Conservation (phyloP, 257 asterid genomes). For the Capsicum chinense region DNA sequence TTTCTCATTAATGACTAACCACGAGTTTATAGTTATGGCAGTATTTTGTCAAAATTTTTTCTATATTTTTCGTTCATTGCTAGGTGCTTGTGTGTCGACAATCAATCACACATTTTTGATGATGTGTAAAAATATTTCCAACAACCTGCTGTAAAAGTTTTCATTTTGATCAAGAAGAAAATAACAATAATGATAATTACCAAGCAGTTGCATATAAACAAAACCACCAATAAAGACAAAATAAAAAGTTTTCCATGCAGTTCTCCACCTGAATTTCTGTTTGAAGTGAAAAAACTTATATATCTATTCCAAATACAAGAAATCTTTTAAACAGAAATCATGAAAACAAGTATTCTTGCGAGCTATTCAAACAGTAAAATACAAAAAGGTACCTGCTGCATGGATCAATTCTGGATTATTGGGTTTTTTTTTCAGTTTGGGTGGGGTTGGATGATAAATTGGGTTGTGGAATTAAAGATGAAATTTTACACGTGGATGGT, state of each 20-base stretch:
- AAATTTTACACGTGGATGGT: too few species aligned
- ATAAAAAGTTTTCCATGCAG: neutral
- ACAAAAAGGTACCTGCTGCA: conserved; percentile 69
- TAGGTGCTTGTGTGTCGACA: conserved; percentile 75
- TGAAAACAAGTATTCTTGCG: neutral
- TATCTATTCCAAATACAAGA: conserved; percentile 11
- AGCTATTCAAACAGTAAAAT: neutral
- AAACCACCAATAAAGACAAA: neutral
- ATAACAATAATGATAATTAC: neutral
- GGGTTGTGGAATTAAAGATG: too few species aligned
- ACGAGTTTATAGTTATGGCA: too few species aligned
- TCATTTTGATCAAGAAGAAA: conserved; percentile 27
- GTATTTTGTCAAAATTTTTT: too few species aligned
- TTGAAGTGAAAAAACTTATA: neutral
- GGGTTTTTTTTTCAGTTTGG: too few species aligned
- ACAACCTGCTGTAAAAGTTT: conserved; percentile 62
- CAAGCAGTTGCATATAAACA: neutral
- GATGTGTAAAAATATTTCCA: conserved; percentile 95
- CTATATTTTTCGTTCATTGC: conserved; percentile 72
- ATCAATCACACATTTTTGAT: conserved; percentile 91
- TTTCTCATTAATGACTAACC: too few species aligned
- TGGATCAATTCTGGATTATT: conserved; percentile 39
- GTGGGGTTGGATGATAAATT: too few species aligned
- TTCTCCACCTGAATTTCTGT: conserved; percentile 14
- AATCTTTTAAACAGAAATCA: neutral